Evolutionary conservation across 2,329 filamentous ascomycete species (phyloP).

Genomic region (Neobulgaria alba): DNA sequence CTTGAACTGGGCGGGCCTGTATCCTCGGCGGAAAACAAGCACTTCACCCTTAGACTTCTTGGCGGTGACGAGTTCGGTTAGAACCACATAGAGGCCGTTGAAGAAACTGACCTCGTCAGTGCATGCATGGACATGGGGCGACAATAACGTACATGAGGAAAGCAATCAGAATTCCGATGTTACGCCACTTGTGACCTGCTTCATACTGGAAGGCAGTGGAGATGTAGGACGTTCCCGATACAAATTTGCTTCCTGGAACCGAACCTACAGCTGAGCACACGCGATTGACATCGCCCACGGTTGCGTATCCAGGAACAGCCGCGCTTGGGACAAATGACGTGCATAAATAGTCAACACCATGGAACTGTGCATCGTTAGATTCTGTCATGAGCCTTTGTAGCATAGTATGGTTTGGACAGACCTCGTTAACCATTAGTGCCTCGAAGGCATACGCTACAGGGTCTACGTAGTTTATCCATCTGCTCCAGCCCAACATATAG

Average conservation of each 20-base stretch:
- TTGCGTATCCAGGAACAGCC: constrained; percentile 12
- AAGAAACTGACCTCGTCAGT: constrained; percentile 53
- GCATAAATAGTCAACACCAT: too few species aligned
- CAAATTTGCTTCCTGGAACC: constrained; percentile 39
- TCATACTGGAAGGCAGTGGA: constrained; percentile 46
- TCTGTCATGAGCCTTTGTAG: too few species aligned
- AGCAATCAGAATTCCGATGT: constrained; percentile 58
- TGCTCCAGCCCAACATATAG: constrained; percentile 69
- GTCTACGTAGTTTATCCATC: constrained; percentile 63
- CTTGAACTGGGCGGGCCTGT: too few species aligned
- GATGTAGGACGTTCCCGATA: constrained; percentile 52
- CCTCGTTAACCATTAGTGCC: constrained; percentile 71
- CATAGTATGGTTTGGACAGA: too few species aligned
- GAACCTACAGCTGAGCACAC: constrained; percentile 52
- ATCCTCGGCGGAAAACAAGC: constrained; percentile 59
- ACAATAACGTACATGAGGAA: too few species aligned
- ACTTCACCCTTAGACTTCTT: constrained; percentile 68
- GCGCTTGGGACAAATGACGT: constrained; percentile 47
- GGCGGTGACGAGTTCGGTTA: constrained; percentile 44
- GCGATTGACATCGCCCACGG: constrained; percentile 2
- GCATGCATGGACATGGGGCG: too few species aligned
- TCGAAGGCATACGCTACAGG: constrained; percentile 69
- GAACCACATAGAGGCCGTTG: constrained; percentile 49
- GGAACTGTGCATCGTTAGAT: too few species aligned
- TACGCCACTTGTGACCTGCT: constrained; percentile 32